phyloP scores from a whole-genome alignment of 306 rosid genomes.

The Clitoria ternatea region DNA sequence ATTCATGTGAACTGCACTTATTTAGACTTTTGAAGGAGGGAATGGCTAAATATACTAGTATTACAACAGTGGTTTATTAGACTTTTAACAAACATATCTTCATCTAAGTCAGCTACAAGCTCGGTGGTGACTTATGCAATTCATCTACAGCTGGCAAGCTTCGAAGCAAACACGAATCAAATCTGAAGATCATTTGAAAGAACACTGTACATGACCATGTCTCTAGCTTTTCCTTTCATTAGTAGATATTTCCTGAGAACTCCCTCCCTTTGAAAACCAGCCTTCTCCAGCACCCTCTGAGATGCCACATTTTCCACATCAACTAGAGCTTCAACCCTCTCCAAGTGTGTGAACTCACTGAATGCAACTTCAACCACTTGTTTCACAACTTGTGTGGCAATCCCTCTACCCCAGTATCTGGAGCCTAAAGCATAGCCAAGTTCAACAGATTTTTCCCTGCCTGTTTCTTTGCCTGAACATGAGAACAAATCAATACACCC shows the following conservation, averaged over 20 bases:
- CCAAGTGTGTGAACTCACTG: constrained; percentile 39
- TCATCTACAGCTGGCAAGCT: neutral
- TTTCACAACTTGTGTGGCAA: constrained; percentile 50
- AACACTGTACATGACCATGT: constrained; percentile 42
- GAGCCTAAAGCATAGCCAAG: constrained; percentile 50
- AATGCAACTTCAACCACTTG: constrained; percentile 34
- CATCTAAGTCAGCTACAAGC: neutral
- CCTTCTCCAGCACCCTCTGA: constrained; percentile 54
- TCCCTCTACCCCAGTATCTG: constrained; percentile 58
- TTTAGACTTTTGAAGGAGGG: too few species aligned
- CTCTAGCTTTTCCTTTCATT: constrained; percentile 43
- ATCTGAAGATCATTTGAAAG: constrained; percentile 20
- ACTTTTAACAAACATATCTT: too few species aligned
- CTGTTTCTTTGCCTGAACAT: constrained; percentile 5
- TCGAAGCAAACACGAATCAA: neutral
- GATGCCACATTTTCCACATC: constrained; percentile 54
- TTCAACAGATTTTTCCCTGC: constrained; percentile 37
- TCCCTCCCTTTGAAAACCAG: constrained; percentile 62
- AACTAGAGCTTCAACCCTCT: constrained; percentile 57
- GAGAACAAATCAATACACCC: constrained; percentile 39
- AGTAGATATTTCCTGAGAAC: constrained; percentile 46
- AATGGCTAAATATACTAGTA: too few species aligned
- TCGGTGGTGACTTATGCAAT: neutral
- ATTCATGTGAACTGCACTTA: too few species aligned
- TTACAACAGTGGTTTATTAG: too few species aligned